A percentile compares a stretch with the other conserved stretches of the same genome.
Conservation (phyloP, 2,329 filamentous ascomycete species). For the Pestalotiopsis sp. region DNA sequence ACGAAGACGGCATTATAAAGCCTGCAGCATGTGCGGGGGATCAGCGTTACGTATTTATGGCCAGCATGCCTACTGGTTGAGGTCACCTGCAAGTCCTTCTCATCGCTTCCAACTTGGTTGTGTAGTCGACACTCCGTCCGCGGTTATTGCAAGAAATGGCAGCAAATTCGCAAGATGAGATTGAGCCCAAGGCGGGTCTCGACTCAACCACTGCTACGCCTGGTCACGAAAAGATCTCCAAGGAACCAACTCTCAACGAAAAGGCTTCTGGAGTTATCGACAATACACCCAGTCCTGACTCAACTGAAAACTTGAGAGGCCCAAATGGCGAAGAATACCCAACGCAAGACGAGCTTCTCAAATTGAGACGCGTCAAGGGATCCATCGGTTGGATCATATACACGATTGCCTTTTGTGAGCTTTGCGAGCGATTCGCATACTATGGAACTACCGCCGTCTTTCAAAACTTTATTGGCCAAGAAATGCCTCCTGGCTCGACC, state of each 20-base stretch:
- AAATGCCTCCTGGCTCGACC: slow-evolving; percentile 54
- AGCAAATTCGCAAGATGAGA: background rate
- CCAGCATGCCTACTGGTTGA: background rate
- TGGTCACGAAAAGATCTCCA: background rate
- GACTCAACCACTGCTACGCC: background rate
- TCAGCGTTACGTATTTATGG: background rate
- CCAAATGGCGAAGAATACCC: slow-evolving; percentile 45
- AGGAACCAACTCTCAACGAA: background rate
- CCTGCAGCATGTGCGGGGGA: background rate
- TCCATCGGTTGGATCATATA: slow-evolving; percentile 57
- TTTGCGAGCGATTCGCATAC: slow-evolving; percentile 68
- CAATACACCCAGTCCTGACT: background rate
- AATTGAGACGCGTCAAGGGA: slow-evolving; percentile 55
- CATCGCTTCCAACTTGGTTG: background rate
- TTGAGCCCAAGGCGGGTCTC: background rate
- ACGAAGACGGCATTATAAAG: background rate
- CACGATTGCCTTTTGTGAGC: slow-evolving; percentile 64
- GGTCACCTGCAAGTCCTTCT: background rate
- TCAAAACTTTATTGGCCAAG: slow-evolving; percentile 63
- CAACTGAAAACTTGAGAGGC: slow-evolving; percentile 15
- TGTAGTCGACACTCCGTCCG: background rate
- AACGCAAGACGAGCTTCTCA: slow-evolving; percentile 55
- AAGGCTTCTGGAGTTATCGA: background rate
- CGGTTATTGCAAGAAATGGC: background rate
- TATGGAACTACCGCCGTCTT: slow-evolving; percentile 56